These are phyloP conservation scores for Tulasnella sp. DNA, from an alignment of 768 basidiomycete species.

Conservation along the genomic window DNA sequence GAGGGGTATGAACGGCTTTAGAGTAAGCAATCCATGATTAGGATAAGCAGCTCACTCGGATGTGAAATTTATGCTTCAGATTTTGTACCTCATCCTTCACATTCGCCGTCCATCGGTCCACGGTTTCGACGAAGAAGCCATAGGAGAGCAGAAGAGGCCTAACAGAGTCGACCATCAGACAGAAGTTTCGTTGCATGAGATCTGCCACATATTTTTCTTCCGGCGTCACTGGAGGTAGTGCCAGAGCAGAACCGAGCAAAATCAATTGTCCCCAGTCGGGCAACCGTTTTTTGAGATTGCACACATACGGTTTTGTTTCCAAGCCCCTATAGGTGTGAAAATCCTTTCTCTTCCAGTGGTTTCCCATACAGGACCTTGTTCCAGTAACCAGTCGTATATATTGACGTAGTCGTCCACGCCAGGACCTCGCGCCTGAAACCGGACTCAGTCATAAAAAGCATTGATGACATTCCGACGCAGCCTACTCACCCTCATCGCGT, in stretches of 20 bases:
- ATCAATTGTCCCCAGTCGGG: too few relatives aligned
- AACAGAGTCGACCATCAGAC: background rate
- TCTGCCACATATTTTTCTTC: background rate
- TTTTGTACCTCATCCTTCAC: conserved; percentile 1
- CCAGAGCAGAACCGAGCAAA: background rate
- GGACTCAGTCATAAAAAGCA: background rate
- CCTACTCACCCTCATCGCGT: background rate
- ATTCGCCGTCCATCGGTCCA: conserved; percentile 2
- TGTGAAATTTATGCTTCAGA: background rate
- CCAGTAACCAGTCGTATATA: background rate
- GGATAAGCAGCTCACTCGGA: background rate
- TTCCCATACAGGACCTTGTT: conserved; percentile 1
- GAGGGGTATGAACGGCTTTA: background rate
- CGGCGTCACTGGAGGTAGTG: background rate
- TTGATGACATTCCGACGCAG: background rate
- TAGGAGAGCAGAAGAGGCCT: conserved; percentile 10
- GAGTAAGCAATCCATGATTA: background rate
- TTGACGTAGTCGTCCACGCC: background rate
- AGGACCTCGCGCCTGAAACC: background rate
- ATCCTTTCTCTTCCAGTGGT: background rate
- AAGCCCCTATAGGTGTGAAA: conserved; percentile 16
- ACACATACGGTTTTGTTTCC: conserved; percentile 14
- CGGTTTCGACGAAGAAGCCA: conserved; percentile 18
- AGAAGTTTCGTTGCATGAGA: conserved; percentile 1
- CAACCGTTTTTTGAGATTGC: background rate